phyloP scores from a whole-genome alignment of 2,329 filamentous ascomycete genomes.

The Aspergillus sp. region DNA sequence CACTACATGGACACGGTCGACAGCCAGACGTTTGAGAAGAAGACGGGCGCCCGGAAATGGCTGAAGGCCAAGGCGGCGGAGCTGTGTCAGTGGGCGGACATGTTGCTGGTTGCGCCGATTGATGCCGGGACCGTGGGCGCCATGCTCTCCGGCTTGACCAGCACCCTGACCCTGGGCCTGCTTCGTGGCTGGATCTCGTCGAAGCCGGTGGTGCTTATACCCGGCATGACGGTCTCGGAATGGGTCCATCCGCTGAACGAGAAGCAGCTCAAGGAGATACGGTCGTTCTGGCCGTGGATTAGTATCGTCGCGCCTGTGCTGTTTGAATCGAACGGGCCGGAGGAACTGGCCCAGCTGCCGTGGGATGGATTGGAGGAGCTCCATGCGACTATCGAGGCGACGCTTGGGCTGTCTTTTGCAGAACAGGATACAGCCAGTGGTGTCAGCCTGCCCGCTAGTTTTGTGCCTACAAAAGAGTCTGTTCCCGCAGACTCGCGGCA shows the following conservation, averaged over 20 bases:
- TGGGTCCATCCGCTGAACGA: conserved; percentile 87
- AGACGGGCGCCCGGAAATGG: conserved; percentile 30
- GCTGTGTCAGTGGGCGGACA: conserved; percentile 76
- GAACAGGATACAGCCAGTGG: conserved; percentile 4
- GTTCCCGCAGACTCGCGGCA: conserved; percentile 17
- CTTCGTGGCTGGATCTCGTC: conserved; percentile 77
- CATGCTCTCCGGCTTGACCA: conserved; percentile 77
- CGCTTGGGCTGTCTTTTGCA: conserved; percentile 8
- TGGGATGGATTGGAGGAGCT: conserved; percentile 40
- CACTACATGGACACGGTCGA: conserved; percentile 35
- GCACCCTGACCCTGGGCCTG: conserved; percentile 70
- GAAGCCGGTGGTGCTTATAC: conserved; percentile 75
- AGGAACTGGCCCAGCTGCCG: conserved; percentile 39
- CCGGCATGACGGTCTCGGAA: conserved; percentile 80
- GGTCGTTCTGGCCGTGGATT: conserved; percentile 79
- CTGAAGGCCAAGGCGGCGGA: conserved; percentile 42
- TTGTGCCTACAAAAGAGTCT: conserved; percentile 35
- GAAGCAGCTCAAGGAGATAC: conserved; percentile 75
- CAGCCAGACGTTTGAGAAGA: conserved; percentile 30
- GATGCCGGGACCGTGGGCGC: conserved; percentile 76
- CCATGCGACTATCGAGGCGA: conserved; percentile 21
- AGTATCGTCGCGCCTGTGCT: conserved; percentile 70
- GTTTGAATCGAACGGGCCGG: conserved; percentile 62
- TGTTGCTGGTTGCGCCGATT: conserved; percentile 74
- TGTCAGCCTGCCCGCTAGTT: conserved; percentile 6